These are phyloP conservation scores for Rhodotorula sp. DNA, from an alignment of 1,284 basidiomycete genomes.

Conservation along the genomic window DNA sequence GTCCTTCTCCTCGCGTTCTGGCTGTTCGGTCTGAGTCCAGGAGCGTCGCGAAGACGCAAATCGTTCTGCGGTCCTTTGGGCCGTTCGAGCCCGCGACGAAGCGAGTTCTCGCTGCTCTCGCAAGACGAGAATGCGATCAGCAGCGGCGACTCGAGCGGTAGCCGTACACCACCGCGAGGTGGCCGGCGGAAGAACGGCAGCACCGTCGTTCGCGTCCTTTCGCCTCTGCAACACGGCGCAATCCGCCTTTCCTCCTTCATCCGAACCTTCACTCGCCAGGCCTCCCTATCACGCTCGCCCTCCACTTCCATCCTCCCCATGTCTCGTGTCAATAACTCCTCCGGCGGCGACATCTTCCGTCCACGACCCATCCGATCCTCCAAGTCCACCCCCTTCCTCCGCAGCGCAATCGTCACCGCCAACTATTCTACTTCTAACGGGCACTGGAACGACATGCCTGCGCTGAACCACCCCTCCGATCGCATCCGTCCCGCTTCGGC, in stretches of 20 bases:
- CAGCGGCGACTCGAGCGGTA: constrained; percentile 8
- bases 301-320: constrained; percentile 15
- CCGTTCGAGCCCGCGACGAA: constrained; percentile 6
- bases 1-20: constrained; percentile 16
- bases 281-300: constrained; percentile 6
- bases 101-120: constrained; percentile 24
- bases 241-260: constrained; percentile 23
- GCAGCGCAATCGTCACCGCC: background rate
- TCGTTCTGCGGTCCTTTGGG: constrained; percentile 15
- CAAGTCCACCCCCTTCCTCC: constrained; percentile 37
- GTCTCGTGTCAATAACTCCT: background rate
- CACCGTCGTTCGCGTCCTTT: background rate
- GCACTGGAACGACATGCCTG: constrained; percentile 33
- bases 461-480: constrained; percentile 3
- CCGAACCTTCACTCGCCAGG: background rate
- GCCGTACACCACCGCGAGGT: constrained; percentile 1
- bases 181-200: background rate
- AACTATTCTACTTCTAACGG: background rate
- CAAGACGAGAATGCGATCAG: constrained; percentile 11
- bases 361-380: constrained; percentile 26
- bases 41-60: constrained; percentile 19
- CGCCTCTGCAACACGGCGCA: constrained; percentile 18
- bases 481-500: background rate
- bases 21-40: constrained; percentile 19
- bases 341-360: constrained; percentile 19